Percentiles rank a stretch among this genome's conserved stretches.
Evolutionary conservation across 2,329 filamentous ascomycete genomes (phyloP).

Genomic region (Microdochium paspali): DNA sequence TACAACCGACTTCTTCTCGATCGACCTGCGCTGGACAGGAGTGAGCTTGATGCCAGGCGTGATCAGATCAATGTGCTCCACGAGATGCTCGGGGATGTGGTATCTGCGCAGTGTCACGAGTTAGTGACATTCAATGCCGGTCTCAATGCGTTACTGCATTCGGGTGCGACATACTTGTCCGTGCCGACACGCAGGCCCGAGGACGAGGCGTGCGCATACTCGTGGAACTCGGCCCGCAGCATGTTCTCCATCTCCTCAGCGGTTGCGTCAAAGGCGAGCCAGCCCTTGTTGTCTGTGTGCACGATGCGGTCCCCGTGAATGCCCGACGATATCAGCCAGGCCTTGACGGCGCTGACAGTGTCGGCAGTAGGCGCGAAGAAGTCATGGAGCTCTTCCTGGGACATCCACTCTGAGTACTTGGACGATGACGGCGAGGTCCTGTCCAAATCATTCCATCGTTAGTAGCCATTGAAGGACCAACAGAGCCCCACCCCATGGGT

Average conservation of each 20-base stretch:
- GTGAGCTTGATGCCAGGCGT: constrained; percentile 32
- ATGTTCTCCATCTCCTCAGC: constrained; percentile 22
- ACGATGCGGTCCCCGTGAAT: constrained; percentile 13
- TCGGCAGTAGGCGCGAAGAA: constrained; percentile 14
- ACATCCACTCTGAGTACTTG: constrained; percentile 12
- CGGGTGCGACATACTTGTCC: constrained; percentile 8
- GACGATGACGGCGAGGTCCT: constrained; percentile 2
- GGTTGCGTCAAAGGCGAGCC: constrained; percentile 25
- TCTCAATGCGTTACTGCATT: constrained; percentile 8
- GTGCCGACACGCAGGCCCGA: not conserved
- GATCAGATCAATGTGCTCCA: constrained; percentile 34
- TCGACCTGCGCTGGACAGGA: not conserved
- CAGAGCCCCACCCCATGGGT: not conserved
- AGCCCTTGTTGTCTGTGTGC: constrained; percentile 18
- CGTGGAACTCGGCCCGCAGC: constrained; percentile 22
- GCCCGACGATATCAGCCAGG: constrained; percentile 21
- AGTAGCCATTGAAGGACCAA: not conserved
- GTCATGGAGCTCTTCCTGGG: constrained; percentile 9
- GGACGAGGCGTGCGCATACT: constrained; percentile 17
- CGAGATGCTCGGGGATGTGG: constrained; percentile 28
- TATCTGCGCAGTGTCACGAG: constrained; percentile 15
- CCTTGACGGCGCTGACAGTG: constrained; percentile 14
- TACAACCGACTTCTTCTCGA: not conserved
- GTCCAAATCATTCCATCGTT: not conserved
- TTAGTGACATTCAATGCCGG: not conserved